These are phyloP conservation scores for Gnomoniopsis sp. DNA, from an alignment of 2,329 filamentous ascomycete genomes.

Conservation along the genomic window DNA sequence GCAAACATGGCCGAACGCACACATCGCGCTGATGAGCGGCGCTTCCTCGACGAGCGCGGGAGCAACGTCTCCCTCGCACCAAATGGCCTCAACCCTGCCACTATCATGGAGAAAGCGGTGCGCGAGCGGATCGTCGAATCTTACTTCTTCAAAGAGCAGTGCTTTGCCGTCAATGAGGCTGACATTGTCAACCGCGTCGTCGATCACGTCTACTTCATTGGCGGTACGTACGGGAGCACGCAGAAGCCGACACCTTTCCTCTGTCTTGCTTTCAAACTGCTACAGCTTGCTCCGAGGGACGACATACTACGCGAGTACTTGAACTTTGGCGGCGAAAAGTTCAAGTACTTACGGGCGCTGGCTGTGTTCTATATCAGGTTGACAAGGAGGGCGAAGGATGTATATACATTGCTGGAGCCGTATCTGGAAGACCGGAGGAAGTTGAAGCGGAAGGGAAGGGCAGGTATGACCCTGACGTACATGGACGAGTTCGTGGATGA, in stretches of 20 bases:
- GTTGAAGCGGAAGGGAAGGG: conserved; percentile 70
- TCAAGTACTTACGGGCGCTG: conserved; percentile 85
- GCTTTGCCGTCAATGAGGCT: conserved; percentile 86
- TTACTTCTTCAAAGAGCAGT: conserved; percentile 99
- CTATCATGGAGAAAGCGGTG: conserved; percentile 91
- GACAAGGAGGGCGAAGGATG: conserved; percentile 76
- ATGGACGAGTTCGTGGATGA: conserved; percentile 95
- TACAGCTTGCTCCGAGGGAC: conserved; percentile 80
- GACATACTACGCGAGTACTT: conserved; percentile 80
- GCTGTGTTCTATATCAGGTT: conserved; percentile 92
- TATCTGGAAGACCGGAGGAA: conserved; percentile 81
- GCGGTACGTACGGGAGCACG: conserved; percentile 78
- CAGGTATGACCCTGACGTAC: conserved; percentile 71
- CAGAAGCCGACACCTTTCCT: conserved; percentile 92
- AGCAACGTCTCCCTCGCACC: conserved; percentile 71
- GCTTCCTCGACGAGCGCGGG: conserved; percentile 88
- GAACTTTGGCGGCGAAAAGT: conserved; percentile 67
- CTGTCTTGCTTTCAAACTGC: conserved; percentile 89
- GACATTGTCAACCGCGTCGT: conserved; percentile 85
- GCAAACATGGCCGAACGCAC: conserved; percentile 20
- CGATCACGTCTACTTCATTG: conserved; percentile 75
- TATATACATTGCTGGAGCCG: conserved; percentile 78
- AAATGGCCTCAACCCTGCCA: conserved; percentile 89
- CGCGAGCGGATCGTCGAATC: conserved; percentile 92
- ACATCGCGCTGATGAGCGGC: conserved; percentile 76